Conservation (phyloP, 2,329 filamentous ascomycete species). For the Trichoderma polysporum region DNA sequence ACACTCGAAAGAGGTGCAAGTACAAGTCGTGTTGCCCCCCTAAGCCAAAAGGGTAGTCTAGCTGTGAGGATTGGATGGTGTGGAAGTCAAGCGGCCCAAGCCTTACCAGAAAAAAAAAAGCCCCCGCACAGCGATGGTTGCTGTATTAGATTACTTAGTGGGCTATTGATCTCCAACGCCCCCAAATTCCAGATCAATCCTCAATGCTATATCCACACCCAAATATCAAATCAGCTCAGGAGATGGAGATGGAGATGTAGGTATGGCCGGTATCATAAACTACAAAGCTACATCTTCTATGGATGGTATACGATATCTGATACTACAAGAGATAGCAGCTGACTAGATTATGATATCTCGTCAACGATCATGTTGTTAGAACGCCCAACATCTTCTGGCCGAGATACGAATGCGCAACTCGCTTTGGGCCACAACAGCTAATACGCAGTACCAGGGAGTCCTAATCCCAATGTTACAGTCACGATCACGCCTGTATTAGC, state of each 20-base stretch:
- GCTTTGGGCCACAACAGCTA: too few relatives aligned
- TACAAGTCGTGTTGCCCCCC: background rate
- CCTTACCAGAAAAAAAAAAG: background rate
- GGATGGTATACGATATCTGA: too few relatives aligned
- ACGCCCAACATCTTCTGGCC: background rate
- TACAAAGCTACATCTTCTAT: too few relatives aligned
- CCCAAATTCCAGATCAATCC: background rate
- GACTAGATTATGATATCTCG: too few relatives aligned
- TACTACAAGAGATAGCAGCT: too few relatives aligned
- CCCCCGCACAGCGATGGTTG: background rate
- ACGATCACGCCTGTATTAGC: conserved; percentile 10
- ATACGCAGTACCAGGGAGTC: background rate
- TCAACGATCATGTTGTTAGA: too few relatives aligned
- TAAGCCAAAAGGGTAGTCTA: background rate
- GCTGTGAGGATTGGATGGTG: background rate
- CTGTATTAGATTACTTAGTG: background rate
- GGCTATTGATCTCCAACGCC: conserved; percentile 1
- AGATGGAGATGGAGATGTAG: too few relatives aligned
- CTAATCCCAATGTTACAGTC: background rate
- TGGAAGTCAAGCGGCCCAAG: background rate
- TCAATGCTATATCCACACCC: background rate
- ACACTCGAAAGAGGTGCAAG: background rate
- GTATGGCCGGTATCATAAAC: too few relatives aligned
- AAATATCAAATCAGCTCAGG: too few relatives aligned
- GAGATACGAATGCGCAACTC: background rate